phyloP scores from a whole-genome alignment of 129 eudicot species.

The Flaveria ramosissima region DNA sequence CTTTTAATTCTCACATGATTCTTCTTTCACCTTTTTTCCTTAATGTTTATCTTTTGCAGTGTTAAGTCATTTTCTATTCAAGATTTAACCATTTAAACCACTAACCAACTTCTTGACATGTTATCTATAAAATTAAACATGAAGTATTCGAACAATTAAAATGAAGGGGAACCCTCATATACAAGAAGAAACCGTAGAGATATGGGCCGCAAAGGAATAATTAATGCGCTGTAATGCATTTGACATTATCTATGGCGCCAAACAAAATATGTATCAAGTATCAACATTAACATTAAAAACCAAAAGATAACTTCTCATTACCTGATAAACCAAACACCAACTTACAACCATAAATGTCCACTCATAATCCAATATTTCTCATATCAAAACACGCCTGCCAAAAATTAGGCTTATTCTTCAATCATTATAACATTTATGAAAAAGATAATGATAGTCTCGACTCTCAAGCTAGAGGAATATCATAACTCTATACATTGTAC shows the following conservation, averaged over 20 bases:
- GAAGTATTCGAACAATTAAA: too few species aligned
- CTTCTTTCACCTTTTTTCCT: slow-evolving; percentile 35
- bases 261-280: slow-evolving; percentile 14
- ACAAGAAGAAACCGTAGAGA: too few species aligned
- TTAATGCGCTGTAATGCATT: too few species aligned
- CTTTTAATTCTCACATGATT: slow-evolving; percentile 37
- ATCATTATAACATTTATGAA: slow-evolving; percentile 30
- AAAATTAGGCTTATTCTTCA: slow-evolving; percentile 37
- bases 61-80: slow-evolving; percentile 34
- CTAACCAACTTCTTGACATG: slow-evolving; percentile 21
- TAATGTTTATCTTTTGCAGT: slow-evolving; percentile 34
- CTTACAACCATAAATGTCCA: slow-evolving; percentile 39
- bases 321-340: slow-evolving; percentile 32
- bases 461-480: slow-evolving; percentile 21
- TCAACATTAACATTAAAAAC: slow-evolving; percentile 21
- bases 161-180: too few species aligned
- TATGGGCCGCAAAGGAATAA: too few species aligned
- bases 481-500: slow-evolving; percentile 59
- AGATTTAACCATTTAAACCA: slow-evolving; percentile 29
- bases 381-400: slow-evolving; percentile 31
- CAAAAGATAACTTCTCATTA: slow-evolving; percentile 24
- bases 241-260: slow-evolving; percentile 15
- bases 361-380: slow-evolving; percentile 31
- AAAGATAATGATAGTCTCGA: slow-evolving; percentile 31
- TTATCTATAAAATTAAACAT: too few species aligned